A percentile compares a stretch with the other conserved stretches of the same genome.
Evolutionary conservation across 139 green algal species (phyloP).

Genomic region (Diplosphaera chodatii): DNA sequence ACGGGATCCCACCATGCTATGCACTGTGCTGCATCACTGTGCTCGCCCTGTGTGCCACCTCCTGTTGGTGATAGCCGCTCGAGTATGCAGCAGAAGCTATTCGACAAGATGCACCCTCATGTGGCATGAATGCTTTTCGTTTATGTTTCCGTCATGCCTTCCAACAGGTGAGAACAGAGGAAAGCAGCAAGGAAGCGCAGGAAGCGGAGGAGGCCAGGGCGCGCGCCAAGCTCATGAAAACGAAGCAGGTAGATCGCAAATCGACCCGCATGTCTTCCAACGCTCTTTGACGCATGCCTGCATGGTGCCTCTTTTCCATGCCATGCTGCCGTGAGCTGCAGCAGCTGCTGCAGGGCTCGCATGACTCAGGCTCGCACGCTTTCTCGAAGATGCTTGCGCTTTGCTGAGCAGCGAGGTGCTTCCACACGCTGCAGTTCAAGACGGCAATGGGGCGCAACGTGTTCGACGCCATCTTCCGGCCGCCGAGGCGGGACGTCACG

Average conservation of each 20-base stretch:
- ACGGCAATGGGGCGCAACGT: slow-evolving; percentile 42
- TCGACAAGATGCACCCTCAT: not conserved
- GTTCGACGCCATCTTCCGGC: slow-evolving; percentile 53
- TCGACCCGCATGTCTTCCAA: no score
- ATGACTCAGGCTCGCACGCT: no score
- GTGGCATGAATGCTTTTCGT: not conserved
- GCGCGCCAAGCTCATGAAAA: not conserved
- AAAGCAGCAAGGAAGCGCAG: slow-evolving; percentile 1
- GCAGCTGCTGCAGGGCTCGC: no score
- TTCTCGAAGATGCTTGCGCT: no score
- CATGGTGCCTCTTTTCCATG: no score
- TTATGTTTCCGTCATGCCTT: not conserved
- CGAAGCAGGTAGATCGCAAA: no score
- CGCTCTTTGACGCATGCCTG: no score
- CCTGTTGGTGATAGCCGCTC: no score
- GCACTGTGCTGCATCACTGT: not conserved
- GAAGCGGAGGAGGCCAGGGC: slow-evolving; percentile 3
- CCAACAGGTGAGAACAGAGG: not conserved
- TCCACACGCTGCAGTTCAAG: slow-evolving; percentile 29
- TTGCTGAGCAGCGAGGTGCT: no score
- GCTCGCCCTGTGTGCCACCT: not conserved
- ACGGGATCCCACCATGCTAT: no score
- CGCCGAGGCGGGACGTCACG: slow-evolving; percentile 11
- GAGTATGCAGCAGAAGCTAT: no score
- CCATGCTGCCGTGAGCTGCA: no score